Evolutionary conservation across 305 asterid genomes (phyloP).

Genomic region (Coffea humblotiana): DNA sequence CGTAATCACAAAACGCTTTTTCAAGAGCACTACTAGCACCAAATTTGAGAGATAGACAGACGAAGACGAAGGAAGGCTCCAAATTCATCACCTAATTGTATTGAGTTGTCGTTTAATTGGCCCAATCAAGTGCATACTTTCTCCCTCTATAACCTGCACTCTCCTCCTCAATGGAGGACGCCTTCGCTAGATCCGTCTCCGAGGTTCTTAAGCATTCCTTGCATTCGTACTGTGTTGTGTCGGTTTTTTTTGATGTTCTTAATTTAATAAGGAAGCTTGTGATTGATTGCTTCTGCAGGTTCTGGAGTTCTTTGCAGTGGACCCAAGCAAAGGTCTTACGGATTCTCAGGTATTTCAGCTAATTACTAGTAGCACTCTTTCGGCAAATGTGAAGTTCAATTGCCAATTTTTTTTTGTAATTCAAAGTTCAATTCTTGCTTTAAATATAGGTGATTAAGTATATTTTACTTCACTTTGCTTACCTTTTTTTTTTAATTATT

Average conservation of each 20-base stretch:
- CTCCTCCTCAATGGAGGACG: slow-evolving; percentile 70
- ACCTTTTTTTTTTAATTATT: not conserved
- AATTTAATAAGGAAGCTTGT: not conserved
- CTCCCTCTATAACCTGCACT: slow-evolving; percentile 1
- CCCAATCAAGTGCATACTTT: not conserved
- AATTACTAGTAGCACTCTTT: not conserved
- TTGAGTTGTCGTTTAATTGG: not conserved
- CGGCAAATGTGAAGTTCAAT: slow-evolving; percentile 15
- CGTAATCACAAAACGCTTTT: no score
- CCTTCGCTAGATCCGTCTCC: slow-evolving; percentile 73
- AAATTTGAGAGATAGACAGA: no score
- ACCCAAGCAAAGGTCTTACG: slow-evolving; percentile 76
- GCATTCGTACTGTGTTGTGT: not conserved
- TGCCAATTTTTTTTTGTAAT: not conserved
- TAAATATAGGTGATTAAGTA: not conserved
- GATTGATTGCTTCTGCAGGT: slow-evolving; percentile 47
- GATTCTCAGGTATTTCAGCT: slow-evolving; percentile 58
- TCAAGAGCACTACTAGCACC: no score
- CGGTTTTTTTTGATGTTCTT: not conserved
- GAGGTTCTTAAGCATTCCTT: slow-evolving; percentile 44
- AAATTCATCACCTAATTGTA: not conserved
- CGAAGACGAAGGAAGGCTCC: no score
- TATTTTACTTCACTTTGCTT: not conserved
- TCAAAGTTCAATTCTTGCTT: not conserved
- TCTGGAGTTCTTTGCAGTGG: slow-evolving; percentile 70